Conservation (phyloP, 129 eudicot species). For the Heracleum sosnowskyi region DNA sequence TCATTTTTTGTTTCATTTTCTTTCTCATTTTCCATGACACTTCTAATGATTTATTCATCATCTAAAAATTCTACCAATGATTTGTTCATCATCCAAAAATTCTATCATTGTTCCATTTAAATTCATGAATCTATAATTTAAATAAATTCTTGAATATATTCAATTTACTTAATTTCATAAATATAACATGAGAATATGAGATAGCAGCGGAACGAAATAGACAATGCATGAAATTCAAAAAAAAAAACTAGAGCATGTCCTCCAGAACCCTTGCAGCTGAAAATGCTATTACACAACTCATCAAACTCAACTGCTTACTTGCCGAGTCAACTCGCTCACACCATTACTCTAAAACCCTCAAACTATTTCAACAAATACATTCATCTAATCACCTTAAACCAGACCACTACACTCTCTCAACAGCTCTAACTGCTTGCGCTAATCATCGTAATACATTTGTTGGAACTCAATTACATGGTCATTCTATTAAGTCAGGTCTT, state of each 20-base stretch:
- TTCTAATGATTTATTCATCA: too few species aligned
- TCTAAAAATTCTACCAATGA: too few species aligned
- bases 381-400: conserved; percentile 51
- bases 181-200: too few species aligned
- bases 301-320: conserved; percentile 54
- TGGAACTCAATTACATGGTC: conserved; percentile 65
- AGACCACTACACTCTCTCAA: conserved; percentile 79
- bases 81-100: too few species aligned
- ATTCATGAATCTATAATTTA: too few species aligned
- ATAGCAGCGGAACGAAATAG: too few species aligned
- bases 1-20: too few species aligned
- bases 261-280: conserved; percentile 3
- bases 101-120: too few species aligned
- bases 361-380: conserved; percentile 51
- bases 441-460: conserved; percentile 21
- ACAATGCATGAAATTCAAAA: not conserved
- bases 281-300: conserved; percentile 30
- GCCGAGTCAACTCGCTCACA: conserved; percentile 45
- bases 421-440: conserved; percentile 63
- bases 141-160: too few species aligned
- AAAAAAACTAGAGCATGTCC: not conserved
- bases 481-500: conserved; percentile 40
- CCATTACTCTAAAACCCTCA: conserved; percentile 47
- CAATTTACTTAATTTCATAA: too few species aligned
- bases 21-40: too few species aligned